Evolutionary conservation across 805 yeast genomes (phyloP).

Genomic region (Candida corydali): DNA sequence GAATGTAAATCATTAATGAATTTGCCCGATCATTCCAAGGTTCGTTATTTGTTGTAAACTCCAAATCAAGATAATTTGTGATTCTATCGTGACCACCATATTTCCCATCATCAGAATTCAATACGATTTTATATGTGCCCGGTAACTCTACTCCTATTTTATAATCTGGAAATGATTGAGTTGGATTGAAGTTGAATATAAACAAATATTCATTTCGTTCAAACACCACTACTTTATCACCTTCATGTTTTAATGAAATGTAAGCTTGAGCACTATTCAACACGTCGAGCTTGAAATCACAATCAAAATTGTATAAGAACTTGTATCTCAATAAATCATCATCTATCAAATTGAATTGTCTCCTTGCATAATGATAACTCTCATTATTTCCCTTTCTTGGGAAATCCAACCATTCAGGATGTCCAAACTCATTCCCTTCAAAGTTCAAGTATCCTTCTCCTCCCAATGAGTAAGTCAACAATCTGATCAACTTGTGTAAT

Average conservation of each 20-base stretch:
- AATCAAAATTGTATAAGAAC: constrained; percentile 76
- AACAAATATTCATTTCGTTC: constrained; percentile 85
- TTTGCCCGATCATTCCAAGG: constrained; percentile 79
- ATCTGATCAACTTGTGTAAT: constrained; percentile 84
- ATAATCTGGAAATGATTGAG: constrained; percentile 78
- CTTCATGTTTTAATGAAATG: constrained; percentile 82
- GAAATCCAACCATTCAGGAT: constrained; percentile 98
- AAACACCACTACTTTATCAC: constrained; percentile 82
- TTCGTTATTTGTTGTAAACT: constrained; percentile 67
- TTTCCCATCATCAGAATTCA: constrained; percentile 66
- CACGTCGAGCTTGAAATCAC: constrained; percentile 87
- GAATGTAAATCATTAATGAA: constrained; percentile 74
- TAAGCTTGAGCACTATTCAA: constrained; percentile 68
- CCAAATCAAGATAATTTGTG: constrained; percentile 38
- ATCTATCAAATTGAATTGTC: constrained; percentile 85
- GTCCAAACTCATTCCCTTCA: constrained; percentile 98
- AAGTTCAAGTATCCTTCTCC: constrained; percentile 96
- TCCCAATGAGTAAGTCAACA: constrained; percentile 85
- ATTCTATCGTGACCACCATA: constrained; percentile 84
- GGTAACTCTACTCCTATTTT: constrained; percentile 82
- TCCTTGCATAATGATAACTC: constrained; percentile 88
- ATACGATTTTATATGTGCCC: constrained; percentile 70
- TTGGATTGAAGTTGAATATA: constrained; percentile 87
- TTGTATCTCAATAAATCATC: constrained; percentile 79
- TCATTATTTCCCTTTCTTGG: constrained; percentile 87